Percentiles rank a stretch among this genome's conserved stretches.
Conservation (phyloP, 1,284 basidiomycete species). For the Erythrobasidium hasegawianum region DNA sequence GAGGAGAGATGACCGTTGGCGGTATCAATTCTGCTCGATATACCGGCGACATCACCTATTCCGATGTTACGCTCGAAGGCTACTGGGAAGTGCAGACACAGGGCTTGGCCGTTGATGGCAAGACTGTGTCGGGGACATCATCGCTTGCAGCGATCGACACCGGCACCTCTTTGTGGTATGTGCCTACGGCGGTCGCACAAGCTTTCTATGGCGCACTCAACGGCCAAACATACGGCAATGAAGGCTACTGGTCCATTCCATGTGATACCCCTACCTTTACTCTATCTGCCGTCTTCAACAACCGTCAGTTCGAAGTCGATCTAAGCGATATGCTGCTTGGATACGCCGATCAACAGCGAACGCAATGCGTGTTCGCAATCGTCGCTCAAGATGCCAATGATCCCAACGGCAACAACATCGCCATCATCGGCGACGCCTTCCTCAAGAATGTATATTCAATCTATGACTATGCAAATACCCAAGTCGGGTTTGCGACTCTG, state of each 20-base stretch:
- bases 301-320: constrained; percentile 24
- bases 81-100: constrained; percentile 47
- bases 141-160: constrained; percentile 42
- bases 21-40: constrained; percentile 52
- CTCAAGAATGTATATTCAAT: constrained; percentile 38
- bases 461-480: constrained; percentile 27
- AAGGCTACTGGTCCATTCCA: constrained; percentile 41
- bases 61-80: constrained; percentile 45
- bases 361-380: constrained; percentile 42
- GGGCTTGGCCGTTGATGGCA: constrained; percentile 40
- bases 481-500: constrained; percentile 32
- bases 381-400: constrained; percentile 40
- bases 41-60: constrained; percentile 52
- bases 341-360: constrained; percentile 21
- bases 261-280: constrained; percentile 37
- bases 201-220: constrained; percentile 40
- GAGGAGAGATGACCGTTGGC: constrained; percentile 61
- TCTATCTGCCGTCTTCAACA: constrained; percentile 28
- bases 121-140: constrained; percentile 38
- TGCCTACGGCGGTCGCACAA: constrained; percentile 38
- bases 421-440: constrained; percentile 42
- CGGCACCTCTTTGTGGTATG: constrained; percentile 44
- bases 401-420: constrained; percentile 40
- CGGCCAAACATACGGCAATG: constrained; percentile 33
- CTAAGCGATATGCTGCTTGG: constrained; percentile 29